A percentile compares a stretch with the other conserved stretches of the same genome.
Conservation (phyloP, 306 rosid species). For the Castanopsis chinensis region DNA sequence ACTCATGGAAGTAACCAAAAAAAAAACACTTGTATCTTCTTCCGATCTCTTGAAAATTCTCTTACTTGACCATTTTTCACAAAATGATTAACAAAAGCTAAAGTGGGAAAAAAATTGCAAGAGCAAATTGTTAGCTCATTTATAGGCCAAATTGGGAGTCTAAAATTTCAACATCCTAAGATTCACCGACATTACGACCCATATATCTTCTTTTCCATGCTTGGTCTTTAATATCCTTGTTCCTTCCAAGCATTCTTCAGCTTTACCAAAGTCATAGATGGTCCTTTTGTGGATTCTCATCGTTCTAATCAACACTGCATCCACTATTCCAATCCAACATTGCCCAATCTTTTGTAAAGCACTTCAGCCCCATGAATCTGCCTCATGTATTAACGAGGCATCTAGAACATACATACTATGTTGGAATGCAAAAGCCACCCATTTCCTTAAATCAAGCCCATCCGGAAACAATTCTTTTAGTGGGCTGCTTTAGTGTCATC, state of each 20-base stretch:
- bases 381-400: constrained; percentile 7
- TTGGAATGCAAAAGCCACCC: constrained; percentile 20
- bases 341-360: constrained; percentile 1
- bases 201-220: background rate
- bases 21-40: no score
- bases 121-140: background rate
- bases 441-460: constrained; percentile 26
- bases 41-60: no score
- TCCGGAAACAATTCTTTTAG: constrained; percentile 13
- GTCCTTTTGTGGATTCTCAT: constrained; percentile 15
- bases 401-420: constrained; percentile 20
- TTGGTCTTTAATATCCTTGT: background rate
- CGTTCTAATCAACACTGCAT: constrained; percentile 13
- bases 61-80: no score
- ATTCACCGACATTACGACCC: background rate
- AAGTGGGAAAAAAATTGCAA: no score
- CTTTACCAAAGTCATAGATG: background rate
- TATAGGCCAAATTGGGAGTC: background rate
- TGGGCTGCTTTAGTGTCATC: constrained; percentile 20
- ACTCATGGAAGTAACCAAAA: no score
- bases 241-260: constrained; percentile 1
- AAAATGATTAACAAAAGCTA: no score
- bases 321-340: constrained; percentile 3
- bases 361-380: background rate
- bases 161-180: background rate